Evolutionary conservation across 805 yeast genomes (phyloP).

Genomic region (Saccharomycopsis lassenensis): DNA sequence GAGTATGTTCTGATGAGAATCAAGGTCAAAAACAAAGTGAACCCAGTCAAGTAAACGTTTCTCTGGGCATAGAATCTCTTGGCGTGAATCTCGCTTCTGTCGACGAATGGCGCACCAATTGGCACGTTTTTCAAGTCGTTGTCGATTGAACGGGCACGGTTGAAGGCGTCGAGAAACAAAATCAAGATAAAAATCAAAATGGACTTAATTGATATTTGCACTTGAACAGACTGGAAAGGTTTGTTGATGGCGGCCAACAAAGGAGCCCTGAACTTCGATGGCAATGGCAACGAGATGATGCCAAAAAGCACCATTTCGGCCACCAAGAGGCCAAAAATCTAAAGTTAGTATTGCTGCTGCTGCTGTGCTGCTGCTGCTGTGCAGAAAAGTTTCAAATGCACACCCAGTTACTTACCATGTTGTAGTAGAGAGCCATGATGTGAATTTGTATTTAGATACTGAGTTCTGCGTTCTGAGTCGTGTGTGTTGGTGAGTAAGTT

Average conservation of each 20-base stretch:
- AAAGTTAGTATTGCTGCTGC: background rate
- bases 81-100: constrained; percentile 74
- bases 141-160: constrained; percentile 63
- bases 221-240: constrained; percentile 61
- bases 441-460: too few species aligned
- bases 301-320: constrained; percentile 72
- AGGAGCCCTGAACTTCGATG: constrained; percentile 59
- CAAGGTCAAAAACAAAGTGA: constrained; percentile 81
- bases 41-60: constrained; percentile 91
- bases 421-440: constrained; percentile 25
- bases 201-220: constrained; percentile 72
- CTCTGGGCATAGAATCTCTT: constrained; percentile 93
- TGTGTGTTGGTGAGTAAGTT: too few species aligned
- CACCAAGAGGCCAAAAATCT: constrained; percentile 54
- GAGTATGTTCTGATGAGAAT: constrained; percentile 77
- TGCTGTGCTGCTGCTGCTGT: background rate
- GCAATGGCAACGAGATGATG: constrained; percentile 75
- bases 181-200: constrained; percentile 73
- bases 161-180: constrained; percentile 79
- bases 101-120: constrained; percentile 21
- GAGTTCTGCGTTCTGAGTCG: too few species aligned
- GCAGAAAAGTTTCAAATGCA: background rate
- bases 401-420: constrained; percentile 18
- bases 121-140: constrained; percentile 40
- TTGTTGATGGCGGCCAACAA: constrained; percentile 50